Conservation (phyloP, 495 filamentous ascomycete species). For the Baudoinia panamericana region DNA sequence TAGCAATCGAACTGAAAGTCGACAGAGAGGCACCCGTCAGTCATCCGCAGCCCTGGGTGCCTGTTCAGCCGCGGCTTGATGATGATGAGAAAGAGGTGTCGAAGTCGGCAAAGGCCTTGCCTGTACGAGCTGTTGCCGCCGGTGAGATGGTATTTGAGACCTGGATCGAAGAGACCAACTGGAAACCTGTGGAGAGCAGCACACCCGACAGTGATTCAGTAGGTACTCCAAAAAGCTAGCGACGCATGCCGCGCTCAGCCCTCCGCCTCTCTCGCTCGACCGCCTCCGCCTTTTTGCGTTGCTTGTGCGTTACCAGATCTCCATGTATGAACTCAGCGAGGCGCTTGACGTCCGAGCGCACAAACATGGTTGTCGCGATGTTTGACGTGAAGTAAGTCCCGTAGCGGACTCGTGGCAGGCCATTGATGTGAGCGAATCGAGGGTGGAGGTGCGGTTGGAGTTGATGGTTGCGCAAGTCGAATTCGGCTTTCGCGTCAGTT, state of each 20-base stretch:
- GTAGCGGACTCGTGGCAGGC: slow-evolving; percentile 1
- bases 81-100: slow-evolving; percentile 9
- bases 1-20: slow-evolving; percentile 72
- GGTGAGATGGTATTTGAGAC: slow-evolving; percentile 54
- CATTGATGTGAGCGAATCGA: not conserved
- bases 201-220: no score
- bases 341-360: slow-evolving; percentile 3
- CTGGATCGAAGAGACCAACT: slow-evolving; percentile 49
- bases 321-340: slow-evolving; percentile 8
- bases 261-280: slow-evolving; percentile 1
- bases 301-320: slow-evolving; percentile 3
- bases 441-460: slow-evolving; percentile 4
- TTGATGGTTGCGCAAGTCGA: slow-evolving; percentile 5
- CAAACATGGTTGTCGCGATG: slow-evolving; percentile 12
- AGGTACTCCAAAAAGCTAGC: no score
- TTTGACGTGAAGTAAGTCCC: slow-evolving; percentile 3
- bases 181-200: no score
- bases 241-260: no score
- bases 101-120: slow-evolving; percentile 26
- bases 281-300: not conserved
- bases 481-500: slow-evolving; percentile 8
- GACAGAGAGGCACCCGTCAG: slow-evolving; percentile 63
- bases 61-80: slow-evolving; percentile 36
- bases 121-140: slow-evolving; percentile 47
- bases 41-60: slow-evolving; percentile 57